Evolutionary conservation across 768 basidiomycete genomes (phyloP).

Genomic region (Rhizopogon salebrosus): DNA sequence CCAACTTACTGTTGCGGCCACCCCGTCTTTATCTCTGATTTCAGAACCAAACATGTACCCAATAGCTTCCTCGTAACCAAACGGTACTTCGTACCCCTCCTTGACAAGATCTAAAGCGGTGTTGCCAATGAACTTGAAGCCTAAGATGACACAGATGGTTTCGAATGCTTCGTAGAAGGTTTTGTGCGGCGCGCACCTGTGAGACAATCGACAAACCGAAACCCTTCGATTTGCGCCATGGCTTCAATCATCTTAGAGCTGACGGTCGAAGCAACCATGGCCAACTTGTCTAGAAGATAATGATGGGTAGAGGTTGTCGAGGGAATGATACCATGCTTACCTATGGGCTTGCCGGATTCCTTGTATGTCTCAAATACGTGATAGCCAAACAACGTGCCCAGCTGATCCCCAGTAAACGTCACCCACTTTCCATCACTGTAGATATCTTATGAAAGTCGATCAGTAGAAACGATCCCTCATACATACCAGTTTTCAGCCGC

Average conservation of each 20-base stretch:
- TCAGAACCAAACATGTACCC: slow-evolving; percentile 83
- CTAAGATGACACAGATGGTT: slow-evolving; percentile 28
- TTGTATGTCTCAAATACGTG: slow-evolving; percentile 41
- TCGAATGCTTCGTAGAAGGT: not conserved
- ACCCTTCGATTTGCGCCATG: slow-evolving; percentile 73
- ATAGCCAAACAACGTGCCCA: slow-evolving; percentile 57
- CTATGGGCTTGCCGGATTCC: slow-evolving; percentile 37
- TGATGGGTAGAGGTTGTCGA: slow-evolving; percentile 39
- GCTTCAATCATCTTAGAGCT: slow-evolving; percentile 86
- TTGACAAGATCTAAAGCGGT: slow-evolving; percentile 60
- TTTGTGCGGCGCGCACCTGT: slow-evolving; percentile 49
- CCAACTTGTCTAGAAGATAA: slow-evolving; percentile 51
- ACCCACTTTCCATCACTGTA: slow-evolving; percentile 50
- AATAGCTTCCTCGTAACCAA: slow-evolving; percentile 91
- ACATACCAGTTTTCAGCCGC: slow-evolving; percentile 65
- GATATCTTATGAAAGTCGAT: slow-evolving; percentile 1
- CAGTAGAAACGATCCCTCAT: not conserved
- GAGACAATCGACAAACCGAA: slow-evolving; percentile 79
- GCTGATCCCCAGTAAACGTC: slow-evolving; percentile 79
- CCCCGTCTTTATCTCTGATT: slow-evolving; percentile 85
- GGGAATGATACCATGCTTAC: slow-evolving; percentile 30
- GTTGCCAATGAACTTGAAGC: slow-evolving; percentile 91
- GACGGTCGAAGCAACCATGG: slow-evolving; percentile 86
- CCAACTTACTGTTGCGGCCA: slow-evolving; percentile 63
- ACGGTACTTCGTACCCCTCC: slow-evolving; percentile 67